phyloP scores from a whole-genome alignment of 441 rosid genomes.

The Euphorbia corollata region DNA sequence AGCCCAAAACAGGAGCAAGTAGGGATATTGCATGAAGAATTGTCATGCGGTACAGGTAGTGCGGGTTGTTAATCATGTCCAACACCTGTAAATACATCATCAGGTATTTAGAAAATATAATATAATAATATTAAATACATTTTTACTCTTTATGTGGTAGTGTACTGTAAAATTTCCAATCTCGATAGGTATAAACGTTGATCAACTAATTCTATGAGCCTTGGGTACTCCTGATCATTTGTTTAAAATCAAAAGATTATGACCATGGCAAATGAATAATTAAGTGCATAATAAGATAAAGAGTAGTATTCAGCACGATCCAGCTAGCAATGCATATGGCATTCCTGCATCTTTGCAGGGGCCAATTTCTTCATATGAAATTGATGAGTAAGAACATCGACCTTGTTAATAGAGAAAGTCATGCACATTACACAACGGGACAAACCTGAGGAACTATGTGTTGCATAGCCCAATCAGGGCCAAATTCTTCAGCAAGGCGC shows the following conservation, averaged over 20 bases:
- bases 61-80: slow-evolving; percentile 79
- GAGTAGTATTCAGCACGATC: too few species aligned
- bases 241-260: too few species aligned
- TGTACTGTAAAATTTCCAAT: too few species aligned
- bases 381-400: not conserved
- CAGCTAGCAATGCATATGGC: not conserved
- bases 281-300: too few species aligned
- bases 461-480: slow-evolving; percentile 99
- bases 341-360: not conserved
- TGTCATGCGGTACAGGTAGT: slow-evolving; percentile 88
- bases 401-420: not conserved
- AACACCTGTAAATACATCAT: slow-evolving; percentile 43
- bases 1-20: slow-evolving; percentile 88
- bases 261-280: too few species aligned
- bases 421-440: not conserved
- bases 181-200: too few species aligned
- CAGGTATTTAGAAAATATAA: slow-evolving; percentile 8
- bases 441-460: slow-evolving; percentile 91
- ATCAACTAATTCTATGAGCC: too few species aligned
- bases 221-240: too few species aligned
- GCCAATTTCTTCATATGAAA: not conserved
- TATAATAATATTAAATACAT: too few species aligned
- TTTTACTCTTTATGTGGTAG: too few species aligned
- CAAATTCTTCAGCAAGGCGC: slow-evolving; percentile 97
- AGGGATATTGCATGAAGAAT: slow-evolving; percentile 75